Evolutionary conservation across 257 asterid genomes (phyloP), one percentile per base, ranked within the genome.

Genomic region (Forsythia viridissima): DNA sequence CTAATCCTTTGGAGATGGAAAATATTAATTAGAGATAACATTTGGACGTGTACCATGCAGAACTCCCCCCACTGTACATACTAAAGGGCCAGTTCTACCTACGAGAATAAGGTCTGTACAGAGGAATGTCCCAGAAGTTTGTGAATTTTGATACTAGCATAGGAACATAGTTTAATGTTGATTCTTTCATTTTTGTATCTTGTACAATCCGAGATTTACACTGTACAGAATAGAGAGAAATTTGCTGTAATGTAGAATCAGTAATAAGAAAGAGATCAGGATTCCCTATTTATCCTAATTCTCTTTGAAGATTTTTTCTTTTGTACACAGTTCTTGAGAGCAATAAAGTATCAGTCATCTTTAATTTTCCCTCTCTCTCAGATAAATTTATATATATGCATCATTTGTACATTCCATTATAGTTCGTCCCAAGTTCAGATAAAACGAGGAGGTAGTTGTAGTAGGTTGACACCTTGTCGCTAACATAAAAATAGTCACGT

Each of bases 1-100:
- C 89, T 13, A 88, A 86, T 66, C 96, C 97, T 12, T 80, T 91
- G 85, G 81, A 7, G 86, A 83, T 38, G 37, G 40, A 68, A 83
- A 80, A 6, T 7, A 76, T 68, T 41, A 82, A 7, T 52, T 78
- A 55, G 20, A 82, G 87, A 68, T 85, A 76, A 84, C 67, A 24
- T 13, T 63, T 37, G 48, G 24, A 10, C 39, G 20, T 39, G 75
- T 68, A 8, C 30, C 52, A 16, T 52, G 51, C 48, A 34, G 84
- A 82, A 77, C 76, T 65, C 61, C 71, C 8, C 61, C 72, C 67
- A 9, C 20, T 79, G 75, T 82, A 70, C 36, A 75, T 75, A 68
- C 48, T 16, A 24, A 11, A 71, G 77, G 81, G 78, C 78, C 18
- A 41, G 70, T 73, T 73, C 69, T 73, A 21, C 68, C 61, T 70